Evolutionary conservation across 2,329 filamentous ascomycete species (phyloP).

Genomic region (Botrytis fabae): DNA sequence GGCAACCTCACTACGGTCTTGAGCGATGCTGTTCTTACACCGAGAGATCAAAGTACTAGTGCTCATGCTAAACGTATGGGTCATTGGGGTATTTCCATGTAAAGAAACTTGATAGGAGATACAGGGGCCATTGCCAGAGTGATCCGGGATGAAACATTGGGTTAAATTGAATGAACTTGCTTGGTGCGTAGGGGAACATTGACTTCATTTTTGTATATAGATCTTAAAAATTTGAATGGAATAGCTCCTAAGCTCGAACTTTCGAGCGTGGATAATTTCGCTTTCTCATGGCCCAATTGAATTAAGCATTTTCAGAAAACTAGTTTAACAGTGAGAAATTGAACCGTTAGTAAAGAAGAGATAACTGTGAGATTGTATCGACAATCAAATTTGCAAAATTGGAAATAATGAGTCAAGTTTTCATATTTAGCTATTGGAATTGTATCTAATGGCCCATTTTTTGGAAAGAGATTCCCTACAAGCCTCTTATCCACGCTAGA

Average conservation of each 20-base stretch:
- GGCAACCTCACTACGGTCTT: neutral
- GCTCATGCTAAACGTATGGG: neutral
- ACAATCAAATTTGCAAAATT: neutral
- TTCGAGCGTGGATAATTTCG: neutral
- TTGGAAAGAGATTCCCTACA: neutral
- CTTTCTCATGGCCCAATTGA: neutral
- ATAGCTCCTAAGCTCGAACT: neutral
- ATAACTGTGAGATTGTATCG: neutral
- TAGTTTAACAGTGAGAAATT: rapidly evolving
- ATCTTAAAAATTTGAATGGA: neutral
- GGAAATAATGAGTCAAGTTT: neutral
- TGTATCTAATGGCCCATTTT: neutral
- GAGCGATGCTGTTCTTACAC: neutral
- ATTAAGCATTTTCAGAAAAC: neutral
- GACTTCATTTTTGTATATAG: neutral
- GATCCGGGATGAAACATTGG: neutral
- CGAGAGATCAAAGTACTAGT: neutral
- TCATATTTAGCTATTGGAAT: neutral
- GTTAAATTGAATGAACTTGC: neutral
- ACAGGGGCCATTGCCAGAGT: neutral
- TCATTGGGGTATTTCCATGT: neutral
- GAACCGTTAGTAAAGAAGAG: neutral
- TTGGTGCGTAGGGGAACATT: no score
- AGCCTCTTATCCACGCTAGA: neutral
- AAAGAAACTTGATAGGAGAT: no score